Evolutionary conservation across 305 asterid species (phyloP), one percentile per base, ranked within the genome.

Genomic region (Fraxinus latifolia): DNA sequence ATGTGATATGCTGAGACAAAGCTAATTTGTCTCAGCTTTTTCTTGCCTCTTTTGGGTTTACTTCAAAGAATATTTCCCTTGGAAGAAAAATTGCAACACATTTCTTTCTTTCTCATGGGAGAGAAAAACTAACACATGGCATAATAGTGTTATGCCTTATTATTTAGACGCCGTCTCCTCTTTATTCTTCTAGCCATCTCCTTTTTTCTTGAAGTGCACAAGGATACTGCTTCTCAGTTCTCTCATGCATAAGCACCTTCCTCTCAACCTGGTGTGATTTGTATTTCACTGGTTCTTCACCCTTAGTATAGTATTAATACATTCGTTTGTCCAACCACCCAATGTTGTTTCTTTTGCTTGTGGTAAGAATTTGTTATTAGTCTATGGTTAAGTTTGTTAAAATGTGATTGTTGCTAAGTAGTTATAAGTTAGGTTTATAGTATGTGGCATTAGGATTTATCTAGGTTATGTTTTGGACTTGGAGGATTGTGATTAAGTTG

Each of bases 391-490:
- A 67, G 27, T 77, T 37, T 62, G 27, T 65, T 58, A 42, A 11
- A 42, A 42, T 23, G 12, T 50, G 65, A 76, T 14, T 74, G 77
- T 19, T 34, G 62, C 29, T 70, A 23, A 39, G 62, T 42, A 53
- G 68, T 27, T 85, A 34, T 62, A 39, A 19, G 14, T 50, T 11
- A 60, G 33, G 7, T 60, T 65, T 79, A 25, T 27, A 55, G 8
- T 33, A 7, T 73, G 42, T 25, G 47, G 37, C 15, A 27, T 76
- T 14, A 23, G 77, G 68, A 74, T 78, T 34, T 39, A 19, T 34
- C 29, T 60, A 68, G 68, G 39, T 32, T 58, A 27, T 36, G 15
- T 58, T 83, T 77, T 81, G 75, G 17, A 42, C 34, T 81, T 80
- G 39, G 29, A 47, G 31, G 75, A 62, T 83, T 76, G 37, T 17